A percentile compares a stretch with the other conserved stretches of the same genome.
These are phyloP conservation scores for Diplodia seriata DNA, from an alignment of 2,329 filamentous ascomycete species.

Conservation along the genomic window DNA sequence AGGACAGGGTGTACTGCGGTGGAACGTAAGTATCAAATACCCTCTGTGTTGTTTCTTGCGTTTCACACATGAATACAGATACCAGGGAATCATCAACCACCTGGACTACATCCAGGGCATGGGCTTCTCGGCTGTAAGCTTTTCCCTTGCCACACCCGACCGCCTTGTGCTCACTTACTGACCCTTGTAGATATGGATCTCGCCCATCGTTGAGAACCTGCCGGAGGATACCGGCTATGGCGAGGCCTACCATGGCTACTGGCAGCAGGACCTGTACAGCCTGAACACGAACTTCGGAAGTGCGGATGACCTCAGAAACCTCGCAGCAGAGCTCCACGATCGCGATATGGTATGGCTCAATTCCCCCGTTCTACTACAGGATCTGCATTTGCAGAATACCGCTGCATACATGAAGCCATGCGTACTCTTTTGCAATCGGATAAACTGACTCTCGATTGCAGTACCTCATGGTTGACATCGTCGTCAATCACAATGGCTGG, in stretches of 20 bases:
- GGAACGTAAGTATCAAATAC: conserved; percentile 7
- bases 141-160: not conserved
- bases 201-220: conserved; percentile 54
- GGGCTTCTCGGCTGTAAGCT: conserved; percentile 63
- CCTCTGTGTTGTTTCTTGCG: not conserved
- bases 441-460: conserved; percentile 31
- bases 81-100: conserved; percentile 63
- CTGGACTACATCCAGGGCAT: conserved; percentile 69
- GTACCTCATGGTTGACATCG: conserved; percentile 68
- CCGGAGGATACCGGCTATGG: conserved; percentile 52
- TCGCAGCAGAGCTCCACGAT: conserved; percentile 62
- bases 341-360: conserved; percentile 57
- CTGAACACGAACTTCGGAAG: conserved; percentile 68
- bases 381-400: too few species aligned
- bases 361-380: not conserved
- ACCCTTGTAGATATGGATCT: conserved; percentile 54
- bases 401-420: too few species aligned
- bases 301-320: conserved; percentile 62
- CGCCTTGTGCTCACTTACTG: not conserved
- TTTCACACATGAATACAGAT: conserved; percentile 41
- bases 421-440: too few species aligned
- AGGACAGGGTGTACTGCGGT: conserved; percentile 33
- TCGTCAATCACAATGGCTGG: conserved; percentile 65
- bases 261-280: conserved; percentile 59
- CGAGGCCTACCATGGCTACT: conserved; percentile 58